These are phyloP conservation scores for Ramularia collo-cygni DNA, from an alignment of 2,329 filamentous ascomycete species.

Conservation along the genomic window DNA sequence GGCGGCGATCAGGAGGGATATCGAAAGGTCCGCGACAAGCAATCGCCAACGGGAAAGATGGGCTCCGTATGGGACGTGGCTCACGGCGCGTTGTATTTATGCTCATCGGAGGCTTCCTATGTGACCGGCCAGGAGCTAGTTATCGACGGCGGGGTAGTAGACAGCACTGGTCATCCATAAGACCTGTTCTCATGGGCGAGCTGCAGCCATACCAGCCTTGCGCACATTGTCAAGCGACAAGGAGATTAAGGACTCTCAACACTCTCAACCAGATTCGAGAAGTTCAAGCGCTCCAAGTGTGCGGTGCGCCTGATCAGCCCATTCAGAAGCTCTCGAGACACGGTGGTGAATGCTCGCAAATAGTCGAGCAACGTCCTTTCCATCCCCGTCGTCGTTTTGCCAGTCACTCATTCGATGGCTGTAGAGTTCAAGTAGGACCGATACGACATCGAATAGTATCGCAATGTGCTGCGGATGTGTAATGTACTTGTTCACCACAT, in stretches of 20 bases:
- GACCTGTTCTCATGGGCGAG: background rate
- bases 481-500: conserved; percentile 76
- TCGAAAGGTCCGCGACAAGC: conserved; percentile 44
- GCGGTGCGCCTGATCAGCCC: conserved; percentile 73
- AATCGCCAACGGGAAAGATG: conserved; percentile 55
- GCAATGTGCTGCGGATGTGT: conserved; percentile 73
- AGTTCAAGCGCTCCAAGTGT: conserved; percentile 85
- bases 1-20: conserved; percentile 45
- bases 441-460: conserved; percentile 74
- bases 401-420: conserved; percentile 61
- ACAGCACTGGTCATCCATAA: conserved; percentile 16
- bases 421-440: conserved; percentile 82
- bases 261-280: conserved; percentile 51
- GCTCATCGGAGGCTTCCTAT: conserved; percentile 52
- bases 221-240: too few relatives aligned
- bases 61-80: conserved; percentile 56
- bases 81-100: conserved; percentile 51
- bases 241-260: too few relatives aligned
- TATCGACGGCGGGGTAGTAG: conserved; percentile 24
- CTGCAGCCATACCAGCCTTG: too few relatives aligned
- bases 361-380: conserved; percentile 45
- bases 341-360: conserved; percentile 61
- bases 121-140: conserved; percentile 51
- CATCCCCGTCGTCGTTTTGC: conserved; percentile 24
- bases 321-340: conserved; percentile 72